Percentiles rank a stretch among this genome's conserved stretches.
These are phyloP conservation scores for Golovinomyces cichoracearum DNA, from an alignment of 2,329 filamentous ascomycete genomes.

Conservation along the genomic window DNA sequence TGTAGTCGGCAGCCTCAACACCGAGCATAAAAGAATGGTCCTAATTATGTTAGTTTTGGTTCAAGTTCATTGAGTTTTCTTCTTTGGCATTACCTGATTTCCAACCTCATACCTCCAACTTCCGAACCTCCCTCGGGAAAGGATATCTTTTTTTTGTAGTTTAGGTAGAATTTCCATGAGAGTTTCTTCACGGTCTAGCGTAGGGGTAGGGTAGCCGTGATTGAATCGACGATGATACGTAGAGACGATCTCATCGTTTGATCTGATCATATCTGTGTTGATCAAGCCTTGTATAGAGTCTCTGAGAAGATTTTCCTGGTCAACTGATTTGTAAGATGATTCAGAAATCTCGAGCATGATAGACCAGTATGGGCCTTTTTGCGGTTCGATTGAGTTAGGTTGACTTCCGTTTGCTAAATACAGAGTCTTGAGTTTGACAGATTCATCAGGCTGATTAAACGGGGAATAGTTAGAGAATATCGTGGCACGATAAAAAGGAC, in stretches of 20 bases:
- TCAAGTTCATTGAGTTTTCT: background rate
- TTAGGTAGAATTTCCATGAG: constrained; percentile 80
- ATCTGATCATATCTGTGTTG: constrained; percentile 90
- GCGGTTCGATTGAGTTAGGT: constrained; percentile 41
- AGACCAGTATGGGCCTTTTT: constrained; percentile 94
- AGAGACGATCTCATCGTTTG: constrained; percentile 81
- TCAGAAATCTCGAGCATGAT: constrained; percentile 98
- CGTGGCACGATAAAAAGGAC: constrained; percentile 95
- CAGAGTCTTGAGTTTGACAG: constrained; percentile 63
- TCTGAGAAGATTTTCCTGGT: constrained; percentile 57
- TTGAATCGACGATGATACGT: constrained; percentile 96
- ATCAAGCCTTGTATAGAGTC: constrained; percentile 90
- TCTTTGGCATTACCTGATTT: background rate
- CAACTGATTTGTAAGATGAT: constrained; percentile 81
- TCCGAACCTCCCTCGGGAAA: constrained; percentile 86
- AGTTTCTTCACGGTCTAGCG: constrained; percentile 82
- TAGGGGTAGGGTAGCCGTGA: constrained; percentile 90
- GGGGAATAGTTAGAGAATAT: constrained; percentile 99
- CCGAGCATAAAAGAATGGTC: constrained; percentile 57
- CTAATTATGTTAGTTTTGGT: constrained; percentile 17
- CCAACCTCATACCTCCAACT: constrained; percentile 88
- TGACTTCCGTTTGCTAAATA: constrained; percentile 69
- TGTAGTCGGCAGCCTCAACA: constrained; percentile 47
- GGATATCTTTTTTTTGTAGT: constrained; percentile 75
- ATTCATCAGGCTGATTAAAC: constrained; percentile 73